phyloP scores from a whole-genome alignment of 2,329 filamentous ascomycete species.

The Fusarium burgessii region DNA sequence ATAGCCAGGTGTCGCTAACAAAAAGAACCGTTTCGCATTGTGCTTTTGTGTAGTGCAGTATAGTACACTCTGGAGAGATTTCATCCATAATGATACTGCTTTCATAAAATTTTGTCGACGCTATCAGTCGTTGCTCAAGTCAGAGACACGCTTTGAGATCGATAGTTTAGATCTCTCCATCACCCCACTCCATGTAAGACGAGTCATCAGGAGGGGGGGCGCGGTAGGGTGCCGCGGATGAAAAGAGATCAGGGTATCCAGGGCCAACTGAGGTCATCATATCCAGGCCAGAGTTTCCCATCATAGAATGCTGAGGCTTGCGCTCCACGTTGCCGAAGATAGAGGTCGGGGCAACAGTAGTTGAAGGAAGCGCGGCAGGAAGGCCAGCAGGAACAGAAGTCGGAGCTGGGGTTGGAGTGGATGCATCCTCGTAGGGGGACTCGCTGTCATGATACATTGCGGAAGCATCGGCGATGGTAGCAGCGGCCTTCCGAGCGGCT shows the following conservation, averaged over 20 bases:
- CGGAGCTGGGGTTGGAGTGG: constrained; percentile 17
- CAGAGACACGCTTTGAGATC: neutral
- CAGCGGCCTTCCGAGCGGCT: constrained; percentile 50
- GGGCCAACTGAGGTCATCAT: constrained; percentile 3
- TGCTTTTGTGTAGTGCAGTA: neutral
- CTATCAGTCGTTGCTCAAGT: neutral
- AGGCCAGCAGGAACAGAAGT: constrained; percentile 3
- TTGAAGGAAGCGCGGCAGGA: neutral
- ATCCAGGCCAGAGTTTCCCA: constrained; percentile 1
- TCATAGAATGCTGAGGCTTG: constrained; percentile 12
- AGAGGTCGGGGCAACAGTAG: constrained; percentile 11
- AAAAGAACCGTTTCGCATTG: constrained; percentile 7
- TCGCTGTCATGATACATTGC: constrained; percentile 48
- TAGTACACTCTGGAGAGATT: constrained; percentile 22
- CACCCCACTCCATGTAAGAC: constrained; percentile 38
- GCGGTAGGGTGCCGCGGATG: neutral
- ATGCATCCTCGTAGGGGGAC: constrained; percentile 41
- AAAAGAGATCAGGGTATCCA: neutral
- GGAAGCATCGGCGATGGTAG: constrained; percentile 50
- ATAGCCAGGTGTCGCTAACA: constrained; percentile 18
- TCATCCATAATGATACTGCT: neutral
- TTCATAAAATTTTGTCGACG: neutral
- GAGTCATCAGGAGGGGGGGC: constrained; percentile 10
- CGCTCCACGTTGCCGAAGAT: constrained; percentile 44
- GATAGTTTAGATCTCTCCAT: constrained; percentile 53